Percentiles rank a stretch among this genome's conserved stretches.
These are phyloP conservation scores for Arabis alpina DNA, from an alignment of 345 rosid genomes.

Conservation along the genomic window DNA sequence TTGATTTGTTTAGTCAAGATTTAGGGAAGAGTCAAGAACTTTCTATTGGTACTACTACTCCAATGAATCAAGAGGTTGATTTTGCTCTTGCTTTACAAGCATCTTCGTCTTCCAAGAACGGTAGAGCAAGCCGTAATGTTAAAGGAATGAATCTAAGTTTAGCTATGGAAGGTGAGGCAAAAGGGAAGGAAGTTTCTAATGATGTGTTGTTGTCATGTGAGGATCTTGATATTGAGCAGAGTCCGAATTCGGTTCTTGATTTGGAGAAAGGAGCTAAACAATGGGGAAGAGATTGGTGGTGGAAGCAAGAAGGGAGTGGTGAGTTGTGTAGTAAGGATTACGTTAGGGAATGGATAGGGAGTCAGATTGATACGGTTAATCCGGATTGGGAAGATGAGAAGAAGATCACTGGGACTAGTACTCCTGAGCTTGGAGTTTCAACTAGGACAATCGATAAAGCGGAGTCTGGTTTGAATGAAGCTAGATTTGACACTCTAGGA, in stretches of 20 bases:
- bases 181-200: conserved; percentile 75
- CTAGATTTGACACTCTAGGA: conserved; percentile 45
- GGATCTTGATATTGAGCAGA: conserved; percentile 55
- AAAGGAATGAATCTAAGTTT: conserved; percentile 62
- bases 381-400: conserved; percentile 89
- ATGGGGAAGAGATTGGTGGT: conserved; percentile 99
- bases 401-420: conserved; percentile 43
- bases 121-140: conserved; percentile 59
- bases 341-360: conserved; percentile 97
- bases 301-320: conserved; percentile 95
- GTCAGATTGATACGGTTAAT: conserved; percentile 75
- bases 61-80: conserved; percentile 72
- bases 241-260: conserved; percentile 49
- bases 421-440: conserved; percentile 52
- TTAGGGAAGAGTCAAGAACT: conserved; percentile 82
- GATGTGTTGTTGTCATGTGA: conserved; percentile 36
- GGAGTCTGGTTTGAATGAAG: conserved; percentile 48
- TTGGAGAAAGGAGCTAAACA: conserved; percentile 56
- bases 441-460: conserved; percentile 49
- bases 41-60: conserved; percentile 61
- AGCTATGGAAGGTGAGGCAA: conserved; percentile 55
- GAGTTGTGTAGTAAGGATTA: conserved; percentile 94
- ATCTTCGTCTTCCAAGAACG: conserved; percentile 82
- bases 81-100: conserved; percentile 95
- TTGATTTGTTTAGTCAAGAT: conserved; percentile 87